These are phyloP conservation scores for Boletus rex-veris DNA, from an alignment of 768 basidiomycete genomes.

Conservation along the genomic window DNA sequence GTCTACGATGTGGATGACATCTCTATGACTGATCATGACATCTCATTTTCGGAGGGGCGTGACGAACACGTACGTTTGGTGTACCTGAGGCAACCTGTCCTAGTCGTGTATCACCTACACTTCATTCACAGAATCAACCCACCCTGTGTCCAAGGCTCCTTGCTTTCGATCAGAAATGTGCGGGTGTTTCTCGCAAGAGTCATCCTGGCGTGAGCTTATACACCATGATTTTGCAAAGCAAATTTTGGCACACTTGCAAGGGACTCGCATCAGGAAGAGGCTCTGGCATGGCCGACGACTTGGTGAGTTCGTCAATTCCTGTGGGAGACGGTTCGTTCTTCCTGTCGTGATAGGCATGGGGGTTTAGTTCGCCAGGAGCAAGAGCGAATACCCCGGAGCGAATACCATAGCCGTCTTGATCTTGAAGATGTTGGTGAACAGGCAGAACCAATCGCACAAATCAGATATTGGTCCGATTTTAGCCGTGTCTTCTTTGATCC, in stretches of 20 bases:
- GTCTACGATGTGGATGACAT: constrained; percentile 45
- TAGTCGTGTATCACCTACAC: neutral
- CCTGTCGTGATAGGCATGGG: constrained; percentile 42
- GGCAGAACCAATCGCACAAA: constrained; percentile 16
- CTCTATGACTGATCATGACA: constrained; percentile 44
- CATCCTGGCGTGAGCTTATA: constrained; percentile 5
- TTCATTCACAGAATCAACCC: constrained; percentile 28
- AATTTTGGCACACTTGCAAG: constrained; percentile 61
- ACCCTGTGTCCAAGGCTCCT: constrained; percentile 61
- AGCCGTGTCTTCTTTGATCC: constrained; percentile 57
- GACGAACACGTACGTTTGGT: constrained; percentile 43
- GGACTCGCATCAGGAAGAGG: constrained; percentile 35
- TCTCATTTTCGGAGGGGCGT: constrained; percentile 66
- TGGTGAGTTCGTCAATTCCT: constrained; percentile 13
- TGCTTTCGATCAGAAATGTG: constrained; percentile 66
- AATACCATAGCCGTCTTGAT: constrained; percentile 49
- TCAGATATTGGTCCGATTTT: constrained; percentile 52
- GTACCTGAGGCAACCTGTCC: neutral
- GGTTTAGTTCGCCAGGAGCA: constrained; percentile 48
- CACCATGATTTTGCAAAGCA: constrained; percentile 35
- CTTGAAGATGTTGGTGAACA: constrained; percentile 17
- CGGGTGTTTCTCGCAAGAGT: constrained; percentile 2
- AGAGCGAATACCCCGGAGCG: constrained; percentile 48
- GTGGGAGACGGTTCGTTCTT: neutral
- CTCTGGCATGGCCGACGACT: constrained; percentile 12